Evolutionary conservation across 768 basidiomycete genomes (phyloP), one percentile per base, ranked within the genome.

Genomic region (Leccinum olivaceopallidum): DNA sequence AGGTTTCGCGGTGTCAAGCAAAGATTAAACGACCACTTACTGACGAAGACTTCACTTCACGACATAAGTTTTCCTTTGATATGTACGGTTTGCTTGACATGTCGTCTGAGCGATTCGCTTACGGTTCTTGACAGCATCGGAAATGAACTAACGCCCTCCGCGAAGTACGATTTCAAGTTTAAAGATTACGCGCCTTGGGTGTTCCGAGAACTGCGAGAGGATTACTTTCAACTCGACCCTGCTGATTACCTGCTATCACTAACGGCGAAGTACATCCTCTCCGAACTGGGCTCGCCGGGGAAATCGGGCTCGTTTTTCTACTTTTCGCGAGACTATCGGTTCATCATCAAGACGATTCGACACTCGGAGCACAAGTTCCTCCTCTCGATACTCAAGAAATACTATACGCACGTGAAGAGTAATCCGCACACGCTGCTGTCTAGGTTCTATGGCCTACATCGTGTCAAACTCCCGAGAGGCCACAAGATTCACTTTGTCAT

Each of bases 241-340:
- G 94, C 95, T 37, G 97, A 99, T 75, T 98, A 99, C 77, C 85
- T 99, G 16, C 86, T 98, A 59, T 96, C 95, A 2, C 85, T 99
- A 60, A 99, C 97, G 5, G 89, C 91, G 9, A 97, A 96, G 73
- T 99, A 98, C 78, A 98, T 99, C 72, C 84, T 99, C 32, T 96
- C 95, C 44, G 97, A 98, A 71, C 85, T 99, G 32, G 97, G 97
- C 22, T 97, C 95, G 0, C 96, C 97, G 0, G 97, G 97, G 34
- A 99, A 99, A 79, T 95, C 94, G 2, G 97, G 97, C 32, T 95
- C 93, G 14, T 99, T 99, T 79, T 99, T 99, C 81, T 99, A 98
- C 77, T 98, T 98, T 74, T 97, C 95, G 6, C 84, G 95, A 47
- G 96, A 99, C 79, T 99, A 98, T 71, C 90, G 96, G 3, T 99